Base-by-base conservation (phyloP, 495 filamentous ascomycete species). In the Ascobolus immersus region DNA sequence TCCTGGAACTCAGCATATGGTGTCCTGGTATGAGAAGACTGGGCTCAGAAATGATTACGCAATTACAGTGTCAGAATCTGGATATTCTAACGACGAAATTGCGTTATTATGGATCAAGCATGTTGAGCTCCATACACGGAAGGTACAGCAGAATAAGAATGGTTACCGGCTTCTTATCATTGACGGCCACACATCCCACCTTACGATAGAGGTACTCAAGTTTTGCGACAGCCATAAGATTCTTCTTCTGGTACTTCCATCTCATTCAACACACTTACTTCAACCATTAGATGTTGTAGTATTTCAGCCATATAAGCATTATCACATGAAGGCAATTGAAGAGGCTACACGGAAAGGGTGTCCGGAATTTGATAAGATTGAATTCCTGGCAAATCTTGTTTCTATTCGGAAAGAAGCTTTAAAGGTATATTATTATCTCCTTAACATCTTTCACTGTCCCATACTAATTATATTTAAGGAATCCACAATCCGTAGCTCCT, bases 291-390 rank as follows among this genome's bases (percentile, higher is more conserved):
- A 43, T 32, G 33, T 40, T 10, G 25, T 14, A 4, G 11, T 11
- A n/a, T 27, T 27, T 27, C 11, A 14, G 14, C 25, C 25, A n/a
- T 27, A n/a, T n/a, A 28, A 2, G 15, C 6, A 28, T 14, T 28
- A 12, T 28, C 25, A 28, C 6, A 14, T 6, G 15, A 14, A 28
- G 25, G 25, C 25, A 28, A 28, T 28, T 14, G 6, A 28, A 4
- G 2, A 14, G n/a, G 61, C 35, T 12, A 37, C 25, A n/a, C 31
- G 30, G 10, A 19, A 10, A 23, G 35, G 35, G 10, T 38, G 30
- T 35, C 2, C 29, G 14, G 24, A 37, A 28, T 37, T 35, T 37
- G 35, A 35, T 23, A 37, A 37, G 29, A 18, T 37, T 12, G 35
- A 37, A 37, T 37, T 37, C 12, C 4, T 37, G 20, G 10, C 13